These are phyloP conservation scores for Chrysophaeum taylorii DNA, from an alignment of 352 stramenopile genomes.

Conservation along the genomic window DNA sequence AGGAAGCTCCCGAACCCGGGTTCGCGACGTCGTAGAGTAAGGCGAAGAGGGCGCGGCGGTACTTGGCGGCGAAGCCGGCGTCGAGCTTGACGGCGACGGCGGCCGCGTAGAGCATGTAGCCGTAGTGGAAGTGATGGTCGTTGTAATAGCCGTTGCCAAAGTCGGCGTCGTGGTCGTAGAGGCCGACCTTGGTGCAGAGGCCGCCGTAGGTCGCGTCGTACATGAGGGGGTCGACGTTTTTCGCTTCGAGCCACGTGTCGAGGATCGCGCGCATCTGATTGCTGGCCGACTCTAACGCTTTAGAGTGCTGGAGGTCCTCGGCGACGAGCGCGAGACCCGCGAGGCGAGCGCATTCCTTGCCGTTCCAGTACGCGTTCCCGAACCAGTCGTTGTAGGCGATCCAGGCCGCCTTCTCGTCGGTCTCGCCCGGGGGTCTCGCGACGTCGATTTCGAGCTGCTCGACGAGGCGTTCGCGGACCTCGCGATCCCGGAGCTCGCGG, in stretches of 20 bases:
- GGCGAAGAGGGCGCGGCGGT: neutral
- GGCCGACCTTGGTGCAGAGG: constrained; percentile 63
- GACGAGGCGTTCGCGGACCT: neutral
- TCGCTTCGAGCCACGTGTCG: neutral
- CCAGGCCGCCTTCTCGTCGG: neutral
- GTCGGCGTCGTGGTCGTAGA: constrained; percentile 68
- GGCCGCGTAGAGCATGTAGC: constrained; percentile 72
- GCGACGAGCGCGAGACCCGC: neutral
- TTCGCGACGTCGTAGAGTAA: constrained; percentile 2
- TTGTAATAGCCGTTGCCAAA: constrained; percentile 61
- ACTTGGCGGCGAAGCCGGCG: neutral
- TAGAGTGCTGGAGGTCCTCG: neutral
- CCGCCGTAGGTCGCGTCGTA: constrained; percentile 39
- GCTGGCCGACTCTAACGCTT: neutral
- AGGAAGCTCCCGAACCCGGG: neutral
- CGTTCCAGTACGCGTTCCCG: constrained; percentile 8
- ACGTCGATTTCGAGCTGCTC: neutral
- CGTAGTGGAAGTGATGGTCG: constrained; percentile 75
- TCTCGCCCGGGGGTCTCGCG: neutral
- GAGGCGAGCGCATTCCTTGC: neutral
- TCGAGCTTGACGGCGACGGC: constrained; percentile 44
- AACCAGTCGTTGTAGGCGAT: neutral
- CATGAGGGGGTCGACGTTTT: neutral
- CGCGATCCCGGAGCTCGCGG: too few species aligned
- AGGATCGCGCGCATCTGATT: neutral